Base-by-base conservation (phyloP, 1,139 yeast genomes). In the Trichomonascaceae sp. region DNA sequence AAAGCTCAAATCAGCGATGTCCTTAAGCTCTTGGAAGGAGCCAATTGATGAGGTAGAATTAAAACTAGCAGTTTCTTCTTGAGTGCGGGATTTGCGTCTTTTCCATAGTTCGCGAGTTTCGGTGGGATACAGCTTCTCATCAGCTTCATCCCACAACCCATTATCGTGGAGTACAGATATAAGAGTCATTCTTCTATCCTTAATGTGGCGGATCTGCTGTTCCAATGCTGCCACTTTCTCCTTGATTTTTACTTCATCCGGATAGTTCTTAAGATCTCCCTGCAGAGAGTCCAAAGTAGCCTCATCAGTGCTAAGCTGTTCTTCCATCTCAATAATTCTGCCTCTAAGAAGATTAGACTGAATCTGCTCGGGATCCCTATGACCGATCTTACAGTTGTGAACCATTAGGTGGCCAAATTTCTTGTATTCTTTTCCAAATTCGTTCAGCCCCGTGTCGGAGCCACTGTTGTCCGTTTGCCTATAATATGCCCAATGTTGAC, bases 401-500 rank as follows among this genome's bases (percentile, higher is more conserved):
- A 85, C 77, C 1, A 73, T 70, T 62, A 85, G 90, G 41, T 74
- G 68, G 3, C 95, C 93, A 73, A 87, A 87, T 22, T 74, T 9
- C 24, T 57, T 58, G 46, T 76, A 74, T 45, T 77, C 75, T 39
- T 77, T 75, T 1, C 80, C 76, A 32, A 60, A 58, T 12, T 59
- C 61, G 30, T 58, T 63, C 19, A 54, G 54, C 18, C 65, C 66
- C 13, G 58, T 57, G 4, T 63, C 60, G 7, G 55, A 55, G 8
- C 59, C 61, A n/a, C 61, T 55, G 48, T 73, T 74, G 54, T 77
- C 81, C 1, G 81, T 74, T 57, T 86, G 87, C 54, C 96, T 77
- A 61, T 84, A 79, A 68, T 89, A 91, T 27, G 85, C 78, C 67
- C 89, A 84, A 55, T 84, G 78, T 0, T 97, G 96, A 0, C 96